phyloP scores from a whole-genome alignment of 495 filamentous ascomycete genomes.

The Darksidea phi region DNA sequence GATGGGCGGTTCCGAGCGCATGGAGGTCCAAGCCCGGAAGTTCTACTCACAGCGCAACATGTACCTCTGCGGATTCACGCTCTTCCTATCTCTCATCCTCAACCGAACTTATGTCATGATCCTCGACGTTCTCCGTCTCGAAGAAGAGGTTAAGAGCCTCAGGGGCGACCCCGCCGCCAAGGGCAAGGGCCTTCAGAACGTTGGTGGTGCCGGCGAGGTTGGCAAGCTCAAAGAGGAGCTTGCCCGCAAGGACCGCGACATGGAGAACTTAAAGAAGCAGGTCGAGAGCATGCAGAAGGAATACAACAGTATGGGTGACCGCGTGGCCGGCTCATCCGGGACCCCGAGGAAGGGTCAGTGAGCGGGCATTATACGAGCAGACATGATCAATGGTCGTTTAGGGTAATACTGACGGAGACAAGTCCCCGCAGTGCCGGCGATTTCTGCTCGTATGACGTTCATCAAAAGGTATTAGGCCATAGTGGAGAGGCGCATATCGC shows the following conservation, averaged over 20 bases:
- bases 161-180: slow-evolving; percentile 69
- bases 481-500: too few species aligned
- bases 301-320: slow-evolving; percentile 80
- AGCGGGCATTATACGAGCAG: slow-evolving; percentile 2
- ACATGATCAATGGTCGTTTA: too few species aligned
- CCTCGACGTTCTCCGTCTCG: slow-evolving; percentile 86
- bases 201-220: slow-evolving; percentile 72
- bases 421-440: too few species aligned
- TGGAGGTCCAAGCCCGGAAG: slow-evolving; percentile 98
- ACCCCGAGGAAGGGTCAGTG: slow-evolving; percentile 70
- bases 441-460: too few species aligned
- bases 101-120: slow-evolving; percentile 99
- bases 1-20: slow-evolving; percentile 83
- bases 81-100: slow-evolving; percentile 97
- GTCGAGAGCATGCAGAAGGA: slow-evolving; percentile 84
- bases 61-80: slow-evolving; percentile 99
- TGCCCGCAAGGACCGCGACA: slow-evolving; percentile 45
- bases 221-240: slow-evolving; percentile 62
- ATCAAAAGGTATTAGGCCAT: too few species aligned
- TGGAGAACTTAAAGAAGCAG: slow-evolving; percentile 62
- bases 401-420: too few species aligned
- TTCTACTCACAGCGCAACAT: slow-evolving; percentile 99
- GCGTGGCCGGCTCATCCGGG: slow-evolving; percentile 59
- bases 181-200: slow-evolving; percentile 69
- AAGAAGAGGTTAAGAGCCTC: slow-evolving; percentile 85